Conservation (phyloP, 176 grass and related monocot species). For the Metroxylon sagu region DNA sequence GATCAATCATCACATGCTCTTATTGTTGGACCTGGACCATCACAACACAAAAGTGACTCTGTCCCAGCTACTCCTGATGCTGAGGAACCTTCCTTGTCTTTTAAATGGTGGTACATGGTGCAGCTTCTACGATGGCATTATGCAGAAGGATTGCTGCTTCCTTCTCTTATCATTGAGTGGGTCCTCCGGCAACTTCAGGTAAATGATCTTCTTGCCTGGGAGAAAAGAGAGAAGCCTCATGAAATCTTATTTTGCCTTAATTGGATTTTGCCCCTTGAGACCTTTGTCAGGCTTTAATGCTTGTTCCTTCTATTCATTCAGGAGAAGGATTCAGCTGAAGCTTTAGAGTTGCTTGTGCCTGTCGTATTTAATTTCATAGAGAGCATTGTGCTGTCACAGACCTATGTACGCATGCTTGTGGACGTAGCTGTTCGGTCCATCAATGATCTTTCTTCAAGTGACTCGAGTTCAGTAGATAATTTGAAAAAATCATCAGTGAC, state of each 20-base stretch:
- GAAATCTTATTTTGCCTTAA: background rate
- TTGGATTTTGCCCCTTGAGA: background rate
- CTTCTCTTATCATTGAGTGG: constrained; percentile 68
- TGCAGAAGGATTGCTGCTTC: constrained; percentile 72
- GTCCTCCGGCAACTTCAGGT: constrained; percentile 79
- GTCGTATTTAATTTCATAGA: constrained; percentile 62
- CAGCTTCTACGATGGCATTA: constrained; percentile 91
- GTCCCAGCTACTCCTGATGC: constrained; percentile 36
- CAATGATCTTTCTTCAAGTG: constrained; percentile 40
- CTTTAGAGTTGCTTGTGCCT: constrained; percentile 86
- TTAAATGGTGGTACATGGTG: constrained; percentile 94
- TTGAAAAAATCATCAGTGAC: constrained; percentile 50
- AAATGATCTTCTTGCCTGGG: constrained; percentile 11
- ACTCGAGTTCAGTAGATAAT: constrained; percentile 32
- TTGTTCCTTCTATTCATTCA: constrained; percentile 23
- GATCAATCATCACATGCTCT: constrained; percentile 63
- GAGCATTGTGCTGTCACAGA: constrained; percentile 72
- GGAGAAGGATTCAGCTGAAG: constrained; percentile 84
- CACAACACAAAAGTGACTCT: constrained; percentile 56
- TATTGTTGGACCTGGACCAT: constrained; percentile 30
- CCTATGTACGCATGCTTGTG: constrained; percentile 65
- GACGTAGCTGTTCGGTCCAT: constrained; percentile 58
- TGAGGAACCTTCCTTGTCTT: constrained; percentile 57
- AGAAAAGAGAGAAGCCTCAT: background rate
- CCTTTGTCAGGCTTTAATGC: background rate